Base-by-base conservation (phyloP, 176 grass and related monocot genomes). In the Aechmea fasciata region DNA sequence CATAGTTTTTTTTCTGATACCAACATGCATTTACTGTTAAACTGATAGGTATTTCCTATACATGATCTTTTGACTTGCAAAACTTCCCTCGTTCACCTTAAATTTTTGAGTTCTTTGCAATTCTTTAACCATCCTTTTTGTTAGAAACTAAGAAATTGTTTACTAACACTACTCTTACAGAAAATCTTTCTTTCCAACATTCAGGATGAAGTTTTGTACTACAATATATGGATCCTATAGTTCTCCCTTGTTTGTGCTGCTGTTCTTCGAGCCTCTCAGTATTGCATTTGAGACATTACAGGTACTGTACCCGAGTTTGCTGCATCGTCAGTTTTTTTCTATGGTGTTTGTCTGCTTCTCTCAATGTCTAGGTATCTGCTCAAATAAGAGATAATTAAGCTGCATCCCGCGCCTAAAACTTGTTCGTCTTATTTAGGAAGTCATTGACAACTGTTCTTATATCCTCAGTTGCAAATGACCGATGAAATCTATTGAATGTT, bases 211-310 rank as follows among this genome's bases (percentile, higher is more conserved):
- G 82, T 75, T 90, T 47, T 94, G 90, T 86, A 70, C 70, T 47
- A 75, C 63, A 78, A 87, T 94, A 71, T 85, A 85, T 82, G 84
- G 76, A 71, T 78, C 78, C 17, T 94, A 79, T 69, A 71, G 79
- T 88, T 94, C 90, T 69, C 87, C 80, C 62, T 86, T 99, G 73
- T 90, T 99, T 83, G 82, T 88, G 77, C 82, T 99, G 47, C 71
- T 99, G 62, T 90, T 99, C 76, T 99, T 99, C 66, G 95, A 99
- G 74, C 90, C 90, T 63, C 74, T 99, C 57, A 84, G 90, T 84
- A 84, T 91, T 78, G 84, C 84, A 55, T 99, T 90, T 80, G 90
- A 99, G 77, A 94, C 95, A 54, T 78, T 88, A 71, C 95, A 94
- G 95, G 95, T 99, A 94, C 83, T 71, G 83, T 29, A 70, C 67